A percentile compares a stretch with the other conserved stretches of the same genome.
These are phyloP conservation scores for Adenanthera pavonina DNA, from an alignment of 306 rosid genomes.

Conservation along the genomic window DNA sequence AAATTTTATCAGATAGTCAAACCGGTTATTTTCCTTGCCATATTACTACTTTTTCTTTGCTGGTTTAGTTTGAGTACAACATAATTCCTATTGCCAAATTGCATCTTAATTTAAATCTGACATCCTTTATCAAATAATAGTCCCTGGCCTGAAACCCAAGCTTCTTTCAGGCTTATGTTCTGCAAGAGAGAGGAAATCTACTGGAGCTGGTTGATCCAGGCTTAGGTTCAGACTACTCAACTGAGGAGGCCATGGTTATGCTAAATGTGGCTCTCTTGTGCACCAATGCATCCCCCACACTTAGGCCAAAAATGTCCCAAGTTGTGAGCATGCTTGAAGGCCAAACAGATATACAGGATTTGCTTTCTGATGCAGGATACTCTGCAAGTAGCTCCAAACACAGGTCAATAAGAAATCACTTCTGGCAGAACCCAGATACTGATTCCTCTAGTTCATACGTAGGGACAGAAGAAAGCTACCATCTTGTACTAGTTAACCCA, in stretches of 20 bases:
- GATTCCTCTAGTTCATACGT: constrained; percentile 57
- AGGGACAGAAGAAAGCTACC: constrained; percentile 53
- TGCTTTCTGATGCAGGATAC: constrained; percentile 80
- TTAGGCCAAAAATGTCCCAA: constrained; percentile 86
- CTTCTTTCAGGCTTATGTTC: constrained; percentile 76
- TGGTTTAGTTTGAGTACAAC: constrained; percentile 1
- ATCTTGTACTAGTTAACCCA: constrained; percentile 47
- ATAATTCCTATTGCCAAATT: constrained; percentile 2
- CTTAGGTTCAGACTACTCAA: constrained; percentile 75
- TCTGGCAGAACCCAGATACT: constrained; percentile 74
- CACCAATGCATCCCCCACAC: constrained; percentile 95
- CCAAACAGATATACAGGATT: constrained; percentile 70
- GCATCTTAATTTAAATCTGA: background rate
- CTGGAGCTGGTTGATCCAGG: constrained; percentile 88
- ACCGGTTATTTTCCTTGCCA: background rate
- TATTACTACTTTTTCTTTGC: background rate
- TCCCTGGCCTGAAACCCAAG: constrained; percentile 37
- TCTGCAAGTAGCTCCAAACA: constrained; percentile 66
- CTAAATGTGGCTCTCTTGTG: constrained; percentile 88
- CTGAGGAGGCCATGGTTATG: constrained; percentile 77
- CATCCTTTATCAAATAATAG: background rate
- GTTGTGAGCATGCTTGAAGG: constrained; percentile 98
- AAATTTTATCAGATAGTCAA: constrained; percentile 5
- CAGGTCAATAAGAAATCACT: constrained; percentile 71
- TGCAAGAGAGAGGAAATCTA: constrained; percentile 88